Conservation (phyloP, 495 filamentous ascomycete species). For the Beverwykella pulmonaria region DNA sequence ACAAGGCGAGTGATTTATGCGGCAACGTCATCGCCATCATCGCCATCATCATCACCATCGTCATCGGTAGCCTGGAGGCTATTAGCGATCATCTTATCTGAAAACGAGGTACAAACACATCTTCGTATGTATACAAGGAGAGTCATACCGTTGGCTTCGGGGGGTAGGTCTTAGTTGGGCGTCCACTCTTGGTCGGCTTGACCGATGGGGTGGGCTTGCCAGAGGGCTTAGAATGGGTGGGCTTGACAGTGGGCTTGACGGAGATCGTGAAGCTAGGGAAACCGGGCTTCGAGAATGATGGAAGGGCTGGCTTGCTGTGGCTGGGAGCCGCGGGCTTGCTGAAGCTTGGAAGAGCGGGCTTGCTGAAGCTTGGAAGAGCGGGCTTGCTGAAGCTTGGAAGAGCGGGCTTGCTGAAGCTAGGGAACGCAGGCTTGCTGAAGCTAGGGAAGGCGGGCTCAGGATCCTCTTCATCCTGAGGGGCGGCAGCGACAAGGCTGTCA, state of each 20-base stretch:
- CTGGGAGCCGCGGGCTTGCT: not conserved
- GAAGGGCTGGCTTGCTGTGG: not conserved
- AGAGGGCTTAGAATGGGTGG: not conserved
- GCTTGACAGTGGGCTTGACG: not conserved
- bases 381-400: slow-evolving; percentile 2
- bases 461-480: slow-evolving; percentile 6
- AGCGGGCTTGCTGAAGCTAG: slow-evolving; percentile 8
- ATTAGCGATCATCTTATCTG: not conserved
- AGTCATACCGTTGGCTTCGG: slow-evolving; percentile 15
- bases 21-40: not conserved
- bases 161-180: slow-evolving; percentile 6
- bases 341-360: not conserved
- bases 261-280: slow-evolving; percentile 14
- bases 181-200: not conserved
- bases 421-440: not conserved
- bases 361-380: not conserved
- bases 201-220: not conserved
- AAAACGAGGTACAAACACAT: not conserved
- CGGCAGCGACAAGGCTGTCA: not conserved
- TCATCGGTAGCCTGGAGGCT: not conserved
- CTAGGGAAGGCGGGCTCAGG: not conserved
- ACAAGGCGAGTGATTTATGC: not conserved
- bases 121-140: not conserved
- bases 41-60: slow-evolving; percentile 21
- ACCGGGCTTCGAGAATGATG: slow-evolving; percentile 1